phyloP scores from a whole-genome alignment of 2,329 filamentous ascomycete genomes.

The Graphium sp. region DNA sequence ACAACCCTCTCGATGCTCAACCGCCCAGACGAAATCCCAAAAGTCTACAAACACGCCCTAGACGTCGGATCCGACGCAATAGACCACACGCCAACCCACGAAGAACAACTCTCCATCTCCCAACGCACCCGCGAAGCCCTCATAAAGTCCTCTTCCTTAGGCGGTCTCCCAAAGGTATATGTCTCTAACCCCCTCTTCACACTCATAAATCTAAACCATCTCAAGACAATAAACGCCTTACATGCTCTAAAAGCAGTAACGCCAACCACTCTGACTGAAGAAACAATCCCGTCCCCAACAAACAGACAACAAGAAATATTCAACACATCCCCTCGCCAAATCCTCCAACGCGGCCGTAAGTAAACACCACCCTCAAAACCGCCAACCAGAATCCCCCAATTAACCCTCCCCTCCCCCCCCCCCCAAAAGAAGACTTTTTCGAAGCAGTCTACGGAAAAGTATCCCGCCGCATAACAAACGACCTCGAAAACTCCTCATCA shows the following conservation, averaged over 20 bases:
- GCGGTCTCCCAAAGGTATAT: constrained; percentile 30
- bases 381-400: no score
- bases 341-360: constrained; percentile 25
- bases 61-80: constrained; percentile 10
- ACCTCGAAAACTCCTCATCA: constrained; percentile 29
- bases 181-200: not conserved
- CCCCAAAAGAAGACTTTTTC: no score
- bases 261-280: constrained; percentile 21
- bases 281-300: constrained; percentile 18
- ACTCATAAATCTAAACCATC: constrained; percentile 1
- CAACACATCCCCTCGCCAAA: constrained; percentile 13
- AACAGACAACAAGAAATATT: constrained; percentile 20
- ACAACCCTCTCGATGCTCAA: constrained; percentile 28
- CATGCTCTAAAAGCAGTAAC: constrained; percentile 25
- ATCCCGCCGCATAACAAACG: constrained; percentile 24
- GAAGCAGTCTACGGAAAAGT: constrained; percentile 30
- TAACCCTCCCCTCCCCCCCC: no score
- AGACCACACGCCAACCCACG: constrained; percentile 10
- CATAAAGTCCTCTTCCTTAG: constrained; percentile 27
- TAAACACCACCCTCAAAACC: no score
- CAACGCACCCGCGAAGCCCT: constrained; percentile 30
- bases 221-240: constrained; percentile 27
- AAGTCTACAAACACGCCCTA: constrained; percentile 24
- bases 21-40: constrained; percentile 27
- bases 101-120: constrained; percentile 23